Evolutionary conservation across 2,329 filamentous ascomycete species (phyloP).

Genomic region (Akanthomyces muscarius): DNA sequence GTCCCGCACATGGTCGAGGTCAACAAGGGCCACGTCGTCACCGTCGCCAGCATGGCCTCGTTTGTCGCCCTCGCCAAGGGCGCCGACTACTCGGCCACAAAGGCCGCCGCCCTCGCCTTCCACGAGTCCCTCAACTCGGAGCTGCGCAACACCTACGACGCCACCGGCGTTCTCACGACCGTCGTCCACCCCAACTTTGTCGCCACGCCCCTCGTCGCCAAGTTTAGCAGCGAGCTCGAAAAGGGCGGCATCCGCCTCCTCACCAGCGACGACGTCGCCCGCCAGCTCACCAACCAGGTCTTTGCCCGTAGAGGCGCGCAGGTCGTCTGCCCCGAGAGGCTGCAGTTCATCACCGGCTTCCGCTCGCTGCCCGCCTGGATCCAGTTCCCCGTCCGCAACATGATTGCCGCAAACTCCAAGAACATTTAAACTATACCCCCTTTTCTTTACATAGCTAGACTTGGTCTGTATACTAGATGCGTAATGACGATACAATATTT

Average conservation of each 20-base stretch:
- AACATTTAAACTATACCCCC: conserved; percentile 4
- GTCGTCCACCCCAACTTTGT: conserved; percentile 48
- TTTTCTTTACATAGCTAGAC: not conserved
- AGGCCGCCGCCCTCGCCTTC: conserved; percentile 58
- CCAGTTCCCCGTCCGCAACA: conserved; percentile 8
- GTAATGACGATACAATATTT: not conserved
- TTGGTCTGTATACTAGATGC: not conserved
- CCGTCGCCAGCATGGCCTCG: conserved; percentile 58
- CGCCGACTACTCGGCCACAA: conserved; percentile 59
- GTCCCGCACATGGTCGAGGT: conserved; percentile 53
- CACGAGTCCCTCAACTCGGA: conserved; percentile 58
- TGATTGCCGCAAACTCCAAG: not conserved
- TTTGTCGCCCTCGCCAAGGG: conserved; percentile 54
- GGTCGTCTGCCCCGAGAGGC: conserved; percentile 34
- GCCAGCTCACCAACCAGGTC: conserved; percentile 39
- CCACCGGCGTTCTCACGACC: conserved; percentile 57
- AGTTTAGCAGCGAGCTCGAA: conserved; percentile 19
- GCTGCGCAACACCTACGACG: conserved; percentile 50
- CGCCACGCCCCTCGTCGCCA: conserved; percentile 26
- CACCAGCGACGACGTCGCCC: conserved; percentile 30
- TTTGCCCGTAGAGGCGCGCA: conserved; percentile 38
- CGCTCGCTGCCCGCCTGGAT: conserved; percentile 10
- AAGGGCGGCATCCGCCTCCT: conserved; percentile 23
- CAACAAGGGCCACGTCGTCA: conserved; percentile 66
- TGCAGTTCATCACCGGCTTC: conserved; percentile 16